A percentile compares a stretch with the other conserved stretches of the same genome.
Evolutionary conservation across 108 stramenopile species (phyloP).

Genomic region (Cyclotella baltica): DNA sequence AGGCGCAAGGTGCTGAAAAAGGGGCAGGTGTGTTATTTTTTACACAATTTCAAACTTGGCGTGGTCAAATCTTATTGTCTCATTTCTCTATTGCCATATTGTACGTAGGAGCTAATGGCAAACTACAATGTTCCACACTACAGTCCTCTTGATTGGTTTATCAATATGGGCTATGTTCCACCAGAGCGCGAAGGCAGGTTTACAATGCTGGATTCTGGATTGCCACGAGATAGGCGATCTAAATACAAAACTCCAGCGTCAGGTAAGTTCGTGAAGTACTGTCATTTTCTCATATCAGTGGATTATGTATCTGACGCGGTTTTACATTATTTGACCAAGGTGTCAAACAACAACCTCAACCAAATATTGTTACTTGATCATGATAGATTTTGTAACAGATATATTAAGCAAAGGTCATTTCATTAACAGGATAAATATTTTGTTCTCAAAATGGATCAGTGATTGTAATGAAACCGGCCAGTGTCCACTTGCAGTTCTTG

Average conservation of each 20-base stretch:
- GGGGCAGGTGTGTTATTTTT: slow-evolving; percentile 50
- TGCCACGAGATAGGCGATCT: slow-evolving; percentile 27
- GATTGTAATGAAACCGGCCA: too few relatives aligned
- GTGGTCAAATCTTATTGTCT: not conserved
- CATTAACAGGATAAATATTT: too few relatives aligned
- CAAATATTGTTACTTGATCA: not conserved
- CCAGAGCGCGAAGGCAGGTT: slow-evolving; percentile 75
- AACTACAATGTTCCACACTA: slow-evolving; percentile 91
- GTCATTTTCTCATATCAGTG: not conserved
- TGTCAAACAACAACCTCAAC: slow-evolving; percentile 1
- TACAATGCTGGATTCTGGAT: slow-evolving; percentile 53
- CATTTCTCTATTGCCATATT: not conserved
- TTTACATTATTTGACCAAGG: not conserved
- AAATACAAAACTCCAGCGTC: not conserved
- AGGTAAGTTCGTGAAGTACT: not conserved
- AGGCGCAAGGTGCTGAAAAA: slow-evolving; percentile 63
- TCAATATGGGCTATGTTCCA: slow-evolving; percentile 83
- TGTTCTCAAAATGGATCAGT: too few relatives aligned
- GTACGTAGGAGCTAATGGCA: slow-evolving; percentile 64
- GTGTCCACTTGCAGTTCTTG: too few relatives aligned
- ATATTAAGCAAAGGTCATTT: not conserved
- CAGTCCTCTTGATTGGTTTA: slow-evolving; percentile 85
- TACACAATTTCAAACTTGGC: not conserved
- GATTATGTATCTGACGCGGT: not conserved
- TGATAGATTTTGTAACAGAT: not conserved